Conservation (phyloP, 2,329 filamentous ascomycete species). For the Torrubiellomyces zombiae region DNA sequence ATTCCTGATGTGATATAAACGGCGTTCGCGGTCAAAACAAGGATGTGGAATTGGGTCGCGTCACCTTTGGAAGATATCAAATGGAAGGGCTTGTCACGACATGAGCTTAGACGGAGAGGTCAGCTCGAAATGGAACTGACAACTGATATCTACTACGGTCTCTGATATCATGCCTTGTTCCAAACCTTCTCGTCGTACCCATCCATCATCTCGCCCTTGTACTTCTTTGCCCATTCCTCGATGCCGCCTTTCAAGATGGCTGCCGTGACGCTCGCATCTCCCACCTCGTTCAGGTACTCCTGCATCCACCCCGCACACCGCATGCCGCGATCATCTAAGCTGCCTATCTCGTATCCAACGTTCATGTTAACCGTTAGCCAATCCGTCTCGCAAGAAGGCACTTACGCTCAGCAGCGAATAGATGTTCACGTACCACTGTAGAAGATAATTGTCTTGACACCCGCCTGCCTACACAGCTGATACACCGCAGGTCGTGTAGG, state of each 20-base stretch:
- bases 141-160: no score
- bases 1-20: no score
- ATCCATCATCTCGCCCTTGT: slow-evolving; percentile 29
- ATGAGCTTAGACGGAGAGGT: no score
- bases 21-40: no score
- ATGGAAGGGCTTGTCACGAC: slow-evolving; percentile 1
- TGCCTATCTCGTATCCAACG: slow-evolving; percentile 24
- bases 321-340: slow-evolving; percentile 31
- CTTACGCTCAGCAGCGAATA: not conserved
- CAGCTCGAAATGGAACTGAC: no score
- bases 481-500: slow-evolving; percentile 30
- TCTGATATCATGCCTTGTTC: slow-evolving; percentile 11
- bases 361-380: not conserved
- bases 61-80: not conserved
- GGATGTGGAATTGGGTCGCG: no score
- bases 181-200: slow-evolving; percentile 28
- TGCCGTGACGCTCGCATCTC: slow-evolving; percentile 25
- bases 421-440: slow-evolving; percentile 30
- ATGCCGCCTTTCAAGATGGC: slow-evolving; percentile 34
- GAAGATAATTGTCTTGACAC: slow-evolving; percentile 31
- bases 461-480: slow-evolving; percentile 31
- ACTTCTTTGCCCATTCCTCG: slow-evolving; percentile 36
- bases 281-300: slow-evolving; percentile 32
- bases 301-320: slow-evolving; percentile 39
- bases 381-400: not conserved